A percentile compares a stretch with the other conserved stretches of the same genome.
Evolutionary conservation across 441 rosid genomes (phyloP).

Genomic region (Monsonia emarginata): DNA sequence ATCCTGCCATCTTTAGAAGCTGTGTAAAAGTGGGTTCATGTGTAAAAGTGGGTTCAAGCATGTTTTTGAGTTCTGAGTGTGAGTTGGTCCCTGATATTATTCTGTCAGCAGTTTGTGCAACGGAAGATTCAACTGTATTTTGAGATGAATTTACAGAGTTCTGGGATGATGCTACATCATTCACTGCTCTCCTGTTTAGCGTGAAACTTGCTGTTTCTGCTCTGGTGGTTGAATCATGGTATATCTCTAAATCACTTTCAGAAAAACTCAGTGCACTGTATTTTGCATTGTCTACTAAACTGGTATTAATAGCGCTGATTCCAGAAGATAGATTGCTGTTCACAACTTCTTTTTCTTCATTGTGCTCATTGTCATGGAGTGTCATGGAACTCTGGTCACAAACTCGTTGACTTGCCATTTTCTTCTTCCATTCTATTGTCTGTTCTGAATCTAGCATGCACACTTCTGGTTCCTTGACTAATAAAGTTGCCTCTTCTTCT

Average conservation of each 20-base stretch:
- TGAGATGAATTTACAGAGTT: constrained; percentile 3
- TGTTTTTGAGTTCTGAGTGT: constrained; percentile 25
- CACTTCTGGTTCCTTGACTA: constrained; percentile 60
- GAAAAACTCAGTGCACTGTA: constrained; percentile 21
- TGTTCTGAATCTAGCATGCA: constrained; percentile 30
- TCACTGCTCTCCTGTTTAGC: constrained; percentile 20
- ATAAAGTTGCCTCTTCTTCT: constrained; percentile 22
- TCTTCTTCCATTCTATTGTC: constrained; percentile 37
- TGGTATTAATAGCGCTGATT: constrained; percentile 30
- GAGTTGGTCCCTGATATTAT: constrained; percentile 41
- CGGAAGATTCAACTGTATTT: neutral
- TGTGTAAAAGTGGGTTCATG: constrained; percentile 36
- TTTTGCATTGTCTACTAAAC: constrained; percentile 29
- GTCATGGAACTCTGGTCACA: constrained; percentile 35
- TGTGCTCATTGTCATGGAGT: constrained; percentile 25
- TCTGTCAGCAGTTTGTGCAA: constrained; percentile 28
- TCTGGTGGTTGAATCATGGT: constrained; percentile 25
- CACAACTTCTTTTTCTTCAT: constrained; percentile 44
- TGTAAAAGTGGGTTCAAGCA: constrained; percentile 19
- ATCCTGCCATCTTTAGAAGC: constrained; percentile 43
- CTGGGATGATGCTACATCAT: constrained; percentile 5
- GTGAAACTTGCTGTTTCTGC: constrained; percentile 16
- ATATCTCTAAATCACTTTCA: constrained; percentile 22
- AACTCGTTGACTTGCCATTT: constrained; percentile 20
- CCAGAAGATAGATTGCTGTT: constrained; percentile 36